phyloP scores from a whole-genome alignment of 2,329 filamentous ascomycete genomes.

The Ceratocystis variospora region DNA sequence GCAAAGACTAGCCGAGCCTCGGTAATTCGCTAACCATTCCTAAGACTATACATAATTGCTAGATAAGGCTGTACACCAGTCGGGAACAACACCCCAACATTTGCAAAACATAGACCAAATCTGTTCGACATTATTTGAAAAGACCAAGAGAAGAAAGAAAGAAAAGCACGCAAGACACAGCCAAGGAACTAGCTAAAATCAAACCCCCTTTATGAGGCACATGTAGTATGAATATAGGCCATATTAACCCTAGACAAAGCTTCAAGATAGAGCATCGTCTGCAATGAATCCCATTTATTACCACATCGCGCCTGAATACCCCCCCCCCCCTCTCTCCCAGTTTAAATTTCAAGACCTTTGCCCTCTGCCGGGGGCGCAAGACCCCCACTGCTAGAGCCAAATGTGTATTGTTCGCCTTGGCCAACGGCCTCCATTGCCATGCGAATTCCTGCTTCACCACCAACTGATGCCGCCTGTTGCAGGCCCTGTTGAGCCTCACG shows the following conservation, averaged over 20 bases:
- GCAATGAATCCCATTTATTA: not conserved
- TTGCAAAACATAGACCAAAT: not conserved
- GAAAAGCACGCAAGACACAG: not conserved
- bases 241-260: not conserved
- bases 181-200: not conserved
- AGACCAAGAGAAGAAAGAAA: not conserved
- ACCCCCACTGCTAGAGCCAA: slow-evolving; percentile 28
- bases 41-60: too few species aligned
- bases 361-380: slow-evolving; percentile 14
- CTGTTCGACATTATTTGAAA: not conserved
- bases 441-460: slow-evolving; percentile 37
- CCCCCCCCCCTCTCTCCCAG: not conserved
- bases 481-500: slow-evolving; percentile 67
- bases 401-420: slow-evolving; percentile 41
- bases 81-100: not conserved
- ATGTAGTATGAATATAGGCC: not conserved
- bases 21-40: not conserved
- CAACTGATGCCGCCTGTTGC: slow-evolving; percentile 37
- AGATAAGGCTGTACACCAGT: too few species aligned
- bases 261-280: not conserved
- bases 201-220: not conserved
- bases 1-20: not conserved
- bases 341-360: slow-evolving; percentile 17
- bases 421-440: slow-evolving; percentile 34
- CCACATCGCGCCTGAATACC: not conserved